Conservation (phyloP, 345 rosid genomes). For the Aquilaria yunnanensis region DNA sequence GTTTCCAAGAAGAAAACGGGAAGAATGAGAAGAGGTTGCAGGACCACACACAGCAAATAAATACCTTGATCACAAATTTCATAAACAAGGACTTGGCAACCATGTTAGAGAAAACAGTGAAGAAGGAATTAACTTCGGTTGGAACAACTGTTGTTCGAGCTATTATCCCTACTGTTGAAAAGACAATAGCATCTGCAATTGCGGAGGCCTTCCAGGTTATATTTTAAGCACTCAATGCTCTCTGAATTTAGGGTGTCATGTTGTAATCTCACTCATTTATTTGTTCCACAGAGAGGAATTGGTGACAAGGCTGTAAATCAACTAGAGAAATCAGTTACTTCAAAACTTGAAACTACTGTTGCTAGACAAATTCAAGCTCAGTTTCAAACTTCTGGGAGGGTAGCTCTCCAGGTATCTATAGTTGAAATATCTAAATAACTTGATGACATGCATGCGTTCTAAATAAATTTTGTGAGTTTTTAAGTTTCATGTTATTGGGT, state of each 20-base stretch:
- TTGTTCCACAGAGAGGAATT: slow-evolving; percentile 60
- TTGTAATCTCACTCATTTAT: slow-evolving; percentile 12
- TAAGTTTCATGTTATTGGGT: slow-evolving; percentile 5
- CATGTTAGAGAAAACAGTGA: slow-evolving; percentile 56
- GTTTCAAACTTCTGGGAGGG: slow-evolving; percentile 92
- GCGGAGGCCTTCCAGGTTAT: slow-evolving; percentile 86
- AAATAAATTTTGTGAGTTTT: slow-evolving; percentile 1
- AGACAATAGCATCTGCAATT: slow-evolving; percentile 54
- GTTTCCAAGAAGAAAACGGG: slow-evolving; percentile 61
- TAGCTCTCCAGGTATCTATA: slow-evolving; percentile 74
- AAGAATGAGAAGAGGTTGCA: slow-evolving; percentile 58
- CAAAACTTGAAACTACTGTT: slow-evolving; percentile 77
- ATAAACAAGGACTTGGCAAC: slow-evolving; percentile 55
- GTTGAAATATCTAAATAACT: slow-evolving; percentile 11
- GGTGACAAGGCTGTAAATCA: slow-evolving; percentile 89
- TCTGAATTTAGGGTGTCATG: slow-evolving; percentile 10
- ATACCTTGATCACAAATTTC: slow-evolving; percentile 41
- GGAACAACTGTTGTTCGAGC: slow-evolving; percentile 49
- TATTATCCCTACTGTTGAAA: slow-evolving; percentile 58
- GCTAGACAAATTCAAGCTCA: slow-evolving; percentile 82
- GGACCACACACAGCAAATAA: slow-evolving; percentile 56
- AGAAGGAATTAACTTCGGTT: slow-evolving; percentile 60
- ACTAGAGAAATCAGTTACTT: slow-evolving; percentile 72
- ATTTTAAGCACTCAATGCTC: slow-evolving; percentile 7
- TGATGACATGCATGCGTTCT: neutral